These are phyloP conservation scores for Funneliformis mosseae DNA, from an alignment of 192 early-diverging fungal genomes.

Conservation along the genomic window DNA sequence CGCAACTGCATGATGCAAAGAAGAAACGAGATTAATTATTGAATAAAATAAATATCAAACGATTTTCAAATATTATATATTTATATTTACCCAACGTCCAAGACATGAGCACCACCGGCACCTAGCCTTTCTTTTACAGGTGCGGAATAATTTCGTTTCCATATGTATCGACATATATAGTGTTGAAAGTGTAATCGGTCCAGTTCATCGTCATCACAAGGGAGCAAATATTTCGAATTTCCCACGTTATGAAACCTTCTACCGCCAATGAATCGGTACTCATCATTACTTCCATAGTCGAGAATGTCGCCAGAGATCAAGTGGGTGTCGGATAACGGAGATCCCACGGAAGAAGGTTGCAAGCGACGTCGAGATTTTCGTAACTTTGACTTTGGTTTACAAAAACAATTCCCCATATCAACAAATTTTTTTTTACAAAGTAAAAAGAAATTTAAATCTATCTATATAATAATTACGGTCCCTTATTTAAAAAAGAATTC, in stretches of 20 bases:
- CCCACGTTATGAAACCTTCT: slow-evolving; percentile 46
- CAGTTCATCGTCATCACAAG: slow-evolving; percentile 52
- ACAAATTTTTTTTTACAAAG: neutral
- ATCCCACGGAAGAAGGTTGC: neutral
- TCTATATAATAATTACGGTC: neutral
- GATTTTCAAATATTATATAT: too few species aligned
- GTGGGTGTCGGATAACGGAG: neutral
- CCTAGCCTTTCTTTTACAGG: neutral
- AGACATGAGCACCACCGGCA: neutral
- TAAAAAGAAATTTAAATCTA: neutral
- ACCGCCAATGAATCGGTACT: slow-evolving; percentile 35
- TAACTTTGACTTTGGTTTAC: slow-evolving; percentile 10
- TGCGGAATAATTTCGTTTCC: slow-evolving; percentile 9
- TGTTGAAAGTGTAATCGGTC: slow-evolving; percentile 34
- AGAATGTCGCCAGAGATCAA: neutral
- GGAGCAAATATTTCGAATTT: slow-evolving; percentile 45
- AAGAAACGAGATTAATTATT: neutral
- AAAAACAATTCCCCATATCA: slow-evolving; percentile 21
- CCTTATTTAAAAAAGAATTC: neutral
- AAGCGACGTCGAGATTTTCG: neutral
- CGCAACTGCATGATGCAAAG: neutral
- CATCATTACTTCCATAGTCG: neutral
- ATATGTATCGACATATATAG: slow-evolving; percentile 22
- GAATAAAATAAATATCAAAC: too few species aligned
- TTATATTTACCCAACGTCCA: slow-evolving; percentile 21